Conservation (phyloP, 1,284 basidiomycete genomes). For the Taiwanofungus camphoratus region DNA sequence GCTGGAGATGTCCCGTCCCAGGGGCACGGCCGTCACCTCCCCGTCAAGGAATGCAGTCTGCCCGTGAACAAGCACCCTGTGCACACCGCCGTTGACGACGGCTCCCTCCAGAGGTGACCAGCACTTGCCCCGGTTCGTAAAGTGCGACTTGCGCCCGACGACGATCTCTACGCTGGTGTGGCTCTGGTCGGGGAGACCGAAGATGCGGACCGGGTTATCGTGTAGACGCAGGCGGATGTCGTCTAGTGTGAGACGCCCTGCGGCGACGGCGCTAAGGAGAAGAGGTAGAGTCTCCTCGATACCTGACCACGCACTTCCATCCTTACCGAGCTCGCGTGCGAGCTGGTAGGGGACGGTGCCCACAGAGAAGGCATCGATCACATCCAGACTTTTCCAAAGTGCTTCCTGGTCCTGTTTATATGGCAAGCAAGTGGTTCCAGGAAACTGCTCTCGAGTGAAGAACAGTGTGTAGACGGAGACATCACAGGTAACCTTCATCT, state of each 20-base stretch:
- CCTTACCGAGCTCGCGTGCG: constrained; percentile 62
- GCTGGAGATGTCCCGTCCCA: constrained; percentile 81
- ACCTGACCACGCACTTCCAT: constrained; percentile 72
- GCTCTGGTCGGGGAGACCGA: constrained; percentile 82
- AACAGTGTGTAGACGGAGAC: constrained; percentile 92
- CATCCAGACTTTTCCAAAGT: constrained; percentile 83
- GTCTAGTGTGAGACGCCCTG: constrained; percentile 77
- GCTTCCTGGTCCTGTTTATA: constrained; percentile 75
- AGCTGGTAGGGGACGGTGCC: constrained; percentile 82
- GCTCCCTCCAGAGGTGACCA: constrained; percentile 87
- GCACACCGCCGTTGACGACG: constrained; percentile 70
- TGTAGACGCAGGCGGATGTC: constrained; percentile 79
- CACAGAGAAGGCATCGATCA: constrained; percentile 91
- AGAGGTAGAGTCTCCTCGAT: constrained; percentile 87
- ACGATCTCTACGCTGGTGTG: constrained; percentile 94
- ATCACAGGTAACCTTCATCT: constrained; percentile 94
- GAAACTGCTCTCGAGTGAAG: constrained; percentile 78
- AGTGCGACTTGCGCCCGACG: constrained; percentile 70
- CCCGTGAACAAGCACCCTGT: constrained; percentile 91
- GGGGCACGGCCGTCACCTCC: constrained; percentile 53
- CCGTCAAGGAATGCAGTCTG: constrained; percentile 92
- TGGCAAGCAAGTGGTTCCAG: constrained; percentile 65
- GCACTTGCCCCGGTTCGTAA: constrained; percentile 39
- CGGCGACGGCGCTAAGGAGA: constrained; percentile 80
- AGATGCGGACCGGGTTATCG: constrained; percentile 92